Conservation (phyloP, 192 early-diverging fungal species). For the Backusella mclennaniae region DNA sequence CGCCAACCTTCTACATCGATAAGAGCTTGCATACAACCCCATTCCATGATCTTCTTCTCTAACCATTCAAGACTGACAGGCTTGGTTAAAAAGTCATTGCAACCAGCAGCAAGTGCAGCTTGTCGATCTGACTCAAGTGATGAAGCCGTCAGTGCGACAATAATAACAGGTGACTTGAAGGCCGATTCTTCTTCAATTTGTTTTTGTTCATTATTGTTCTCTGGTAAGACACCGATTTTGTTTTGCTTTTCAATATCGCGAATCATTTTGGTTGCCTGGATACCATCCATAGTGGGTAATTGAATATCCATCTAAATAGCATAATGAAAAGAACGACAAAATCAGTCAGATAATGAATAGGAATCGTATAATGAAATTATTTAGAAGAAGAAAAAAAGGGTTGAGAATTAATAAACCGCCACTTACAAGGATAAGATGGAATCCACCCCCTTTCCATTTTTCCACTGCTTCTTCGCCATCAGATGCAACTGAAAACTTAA, state of each 20-base stretch:
- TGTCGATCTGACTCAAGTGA: slow-evolving; percentile 65
- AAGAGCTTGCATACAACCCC: slow-evolving; percentile 91
- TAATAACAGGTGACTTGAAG: slow-evolving; percentile 73
- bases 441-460: slow-evolving; percentile 69
- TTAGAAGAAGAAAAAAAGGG: not conserved
- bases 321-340: not conserved
- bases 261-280: slow-evolving; percentile 63
- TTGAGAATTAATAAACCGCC: too few species aligned
- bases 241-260: slow-evolving; percentile 50
- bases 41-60: slow-evolving; percentile 83
- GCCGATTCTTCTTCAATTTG: slow-evolving; percentile 15
- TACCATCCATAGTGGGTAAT: slow-evolving; percentile 71
- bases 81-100: slow-evolving; percentile 91
- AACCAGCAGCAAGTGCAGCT: slow-evolving; percentile 79
- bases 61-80: slow-evolving; percentile 83
- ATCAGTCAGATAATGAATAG: not conserved
- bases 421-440: slow-evolving; percentile 63
- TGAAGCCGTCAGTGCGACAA: slow-evolving; percentile 85
- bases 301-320: slow-evolving; percentile 66
- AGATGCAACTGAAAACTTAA: slow-evolving; percentile 69
- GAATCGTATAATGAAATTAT: too few species aligned
- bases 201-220: not conserved
- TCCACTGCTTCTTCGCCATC: slow-evolving; percentile 81
- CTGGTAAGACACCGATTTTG: slow-evolving; percentile 56
- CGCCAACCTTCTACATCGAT: slow-evolving; percentile 80